Percentiles rank a stretch among this genome's conserved stretches.
Evolutionary conservation across 2,329 filamentous ascomycete genomes (phyloP).

Genomic region (Paracoccidioides lutzii): DNA sequence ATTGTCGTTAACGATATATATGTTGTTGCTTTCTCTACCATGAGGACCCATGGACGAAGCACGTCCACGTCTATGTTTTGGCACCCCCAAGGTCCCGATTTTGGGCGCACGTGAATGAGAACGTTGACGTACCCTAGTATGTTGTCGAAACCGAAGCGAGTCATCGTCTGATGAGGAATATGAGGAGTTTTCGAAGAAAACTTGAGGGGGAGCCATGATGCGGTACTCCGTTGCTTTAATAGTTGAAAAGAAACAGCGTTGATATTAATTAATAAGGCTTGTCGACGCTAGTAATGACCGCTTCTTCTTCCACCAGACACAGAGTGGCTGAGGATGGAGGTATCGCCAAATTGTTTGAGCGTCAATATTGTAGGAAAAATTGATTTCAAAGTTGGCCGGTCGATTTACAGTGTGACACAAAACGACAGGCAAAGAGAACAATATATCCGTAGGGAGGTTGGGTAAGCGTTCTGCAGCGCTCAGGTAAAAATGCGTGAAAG

Average conservation of each 20-base stretch:
- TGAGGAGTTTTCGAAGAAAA: background rate
- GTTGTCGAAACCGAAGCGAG: background rate
- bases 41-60: background rate
- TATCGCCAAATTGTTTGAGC: background rate
- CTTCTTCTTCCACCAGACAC: background rate
- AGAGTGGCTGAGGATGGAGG: background rate
- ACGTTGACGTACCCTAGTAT: background rate
- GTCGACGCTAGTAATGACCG: background rate
- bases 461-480: background rate
- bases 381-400: background rate
- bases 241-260: background rate
- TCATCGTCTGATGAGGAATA: constrained; percentile 1
- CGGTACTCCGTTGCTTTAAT: background rate
- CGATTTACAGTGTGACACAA: background rate
- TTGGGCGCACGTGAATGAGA: background rate
- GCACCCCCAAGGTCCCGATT: background rate
- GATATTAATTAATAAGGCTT: background rate
- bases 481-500: background rate
- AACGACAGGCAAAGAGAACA: background rate
- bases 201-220: background rate
- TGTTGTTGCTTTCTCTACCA: background rate
- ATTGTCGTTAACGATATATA: background rate
- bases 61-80: background rate
- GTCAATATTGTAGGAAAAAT: background rate
- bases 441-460: background rate